phyloP scores from a whole-genome alignment of 495 filamentous ascomycete genomes.

The Aspergillus mulundensis region DNA sequence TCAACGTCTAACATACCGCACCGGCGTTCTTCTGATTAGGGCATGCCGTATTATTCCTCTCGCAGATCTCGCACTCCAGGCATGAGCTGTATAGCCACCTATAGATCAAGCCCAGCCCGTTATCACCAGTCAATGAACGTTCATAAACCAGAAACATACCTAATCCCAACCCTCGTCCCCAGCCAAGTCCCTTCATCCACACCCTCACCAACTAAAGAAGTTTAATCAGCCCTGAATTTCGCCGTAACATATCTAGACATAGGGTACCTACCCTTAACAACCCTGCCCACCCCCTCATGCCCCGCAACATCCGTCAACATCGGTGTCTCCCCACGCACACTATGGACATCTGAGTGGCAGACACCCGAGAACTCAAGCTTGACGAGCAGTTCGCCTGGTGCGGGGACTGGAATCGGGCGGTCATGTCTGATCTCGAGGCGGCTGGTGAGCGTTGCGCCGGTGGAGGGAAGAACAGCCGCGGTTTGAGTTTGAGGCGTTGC shows the following conservation, averaged over 20 bases:
- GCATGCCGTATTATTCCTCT: slow-evolving; percentile 42
- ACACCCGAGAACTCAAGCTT: slow-evolving; percentile 43
- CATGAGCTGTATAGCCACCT: slow-evolving; percentile 47
- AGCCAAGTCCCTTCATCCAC: slow-evolving; percentile 32
- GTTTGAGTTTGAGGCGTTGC: slow-evolving; percentile 30
- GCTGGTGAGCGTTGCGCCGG: slow-evolving; percentile 21
- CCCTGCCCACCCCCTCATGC: slow-evolving; percentile 42
- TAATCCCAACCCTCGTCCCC: slow-evolving; percentile 34
- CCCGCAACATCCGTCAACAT: slow-evolving; percentile 45
- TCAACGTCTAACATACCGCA: slow-evolving; percentile 26
- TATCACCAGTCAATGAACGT: not conserved
- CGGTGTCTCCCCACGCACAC: slow-evolving; percentile 41
- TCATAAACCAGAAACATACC: slow-evolving; percentile 15
- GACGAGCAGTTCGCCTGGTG: slow-evolving; percentile 33
- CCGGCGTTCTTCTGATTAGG: slow-evolving; percentile 43
- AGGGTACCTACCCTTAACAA: slow-evolving; percentile 31
- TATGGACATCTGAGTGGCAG: slow-evolving; percentile 44
- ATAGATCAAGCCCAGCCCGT: not conserved
- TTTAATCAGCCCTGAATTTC: not conserved
- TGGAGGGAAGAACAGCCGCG: slow-evolving; percentile 32
- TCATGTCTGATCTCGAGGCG: slow-evolving; percentile 28
- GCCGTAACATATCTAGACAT: not conserved
- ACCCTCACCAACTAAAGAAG: slow-evolving; percentile 25
- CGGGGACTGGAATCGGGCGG: slow-evolving; percentile 32
- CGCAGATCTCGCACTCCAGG: slow-evolving; percentile 43